Evolutionary conservation across 2,329 filamentous ascomycete species (phyloP), one percentile per base, ranked within the genome.

Genomic region (Penicillium capsulatum): DNA sequence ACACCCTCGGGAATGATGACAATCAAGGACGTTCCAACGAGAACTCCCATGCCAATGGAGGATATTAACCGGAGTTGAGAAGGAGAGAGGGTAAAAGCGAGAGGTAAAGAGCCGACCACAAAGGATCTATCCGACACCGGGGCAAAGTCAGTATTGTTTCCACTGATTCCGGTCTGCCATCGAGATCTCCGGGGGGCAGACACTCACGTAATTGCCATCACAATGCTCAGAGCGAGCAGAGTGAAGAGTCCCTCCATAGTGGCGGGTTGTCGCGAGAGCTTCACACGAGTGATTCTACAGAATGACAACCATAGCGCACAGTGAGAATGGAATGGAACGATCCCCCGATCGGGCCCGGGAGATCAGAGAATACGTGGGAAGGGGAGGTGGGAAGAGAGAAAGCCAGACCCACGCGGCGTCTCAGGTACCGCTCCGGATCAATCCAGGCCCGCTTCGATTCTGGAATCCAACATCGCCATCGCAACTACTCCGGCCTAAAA

Each of bases 1-100:
- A 97, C 83, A 26, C 92, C 92, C 66, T 98, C 92, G 1, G 92
- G 92, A 57, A 98, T 95, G 59, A 98, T 97, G 20, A 98, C 89
- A 50, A 97, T 91, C 50, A 98, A 76, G 1, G 91, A 91, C 17
- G 92, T 97, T 24, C 92, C 92, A 11, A 98, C 90, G 7, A 98
- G 74, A 36, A 98, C 85, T 31, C 92, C 92, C 65, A 95, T 88
- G 37, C 92, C 92, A 61, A 97, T 79, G 41, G 89, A 90, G 15
- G 91, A 94, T 61, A 97, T 86, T 34, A 95, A 72, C 59, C 91
- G 84, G 41, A 97, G 72, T 65, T 95, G 88, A 30, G 88, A 86
- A 44, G 85, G 81, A 19, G 90, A 91, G 17, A 98, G 77, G 41
- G 83, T 80, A 73, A 98, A 86, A 42, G 88, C 90, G 35, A 98